phyloP scores from a whole-genome alignment of 306 rosid species.

The Cyclanthera cordifolia region DNA sequence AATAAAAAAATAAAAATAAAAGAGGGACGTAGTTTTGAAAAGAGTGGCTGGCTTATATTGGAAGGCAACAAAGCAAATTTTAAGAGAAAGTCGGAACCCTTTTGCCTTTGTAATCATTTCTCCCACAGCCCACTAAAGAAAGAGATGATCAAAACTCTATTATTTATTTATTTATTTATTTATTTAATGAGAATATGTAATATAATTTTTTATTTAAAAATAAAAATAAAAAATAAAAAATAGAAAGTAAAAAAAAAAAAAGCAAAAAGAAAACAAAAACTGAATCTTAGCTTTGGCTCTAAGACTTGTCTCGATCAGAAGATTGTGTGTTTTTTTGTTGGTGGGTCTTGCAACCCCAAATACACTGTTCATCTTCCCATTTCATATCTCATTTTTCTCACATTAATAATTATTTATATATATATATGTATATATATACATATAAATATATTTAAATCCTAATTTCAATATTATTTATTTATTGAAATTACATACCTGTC shows the following conservation, averaged over 20 bases:
- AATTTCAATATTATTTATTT: not conserved
- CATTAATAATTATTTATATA: not conserved
- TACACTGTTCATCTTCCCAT: not conserved
- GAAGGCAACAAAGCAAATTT: slow-evolving; percentile 7
- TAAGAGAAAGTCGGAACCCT: slow-evolving; percentile 11
- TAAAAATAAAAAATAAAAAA: not conserved
- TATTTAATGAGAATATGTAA: not conserved
- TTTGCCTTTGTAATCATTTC: slow-evolving; percentile 11
- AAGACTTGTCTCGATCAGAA: slow-evolving; percentile 16
- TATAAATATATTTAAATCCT: not conserved
- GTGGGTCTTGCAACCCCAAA: not conserved
- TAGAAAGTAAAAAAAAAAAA: not conserved
- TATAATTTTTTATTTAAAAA: not conserved
- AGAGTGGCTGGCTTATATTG: not conserved
- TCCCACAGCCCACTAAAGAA: slow-evolving; percentile 3
- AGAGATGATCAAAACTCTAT: not conserved
- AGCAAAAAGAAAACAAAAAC: not conserved
- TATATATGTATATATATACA: too few species aligned
- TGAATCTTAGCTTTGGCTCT: slow-evolving; percentile 13
- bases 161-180: not conserved
- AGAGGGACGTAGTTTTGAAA: not conserved
- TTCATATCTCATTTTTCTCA: not conserved
- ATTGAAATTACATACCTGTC: not conserved
- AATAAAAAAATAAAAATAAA: not conserved
- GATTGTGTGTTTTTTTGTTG: slow-evolving; percentile 11